Evolutionary conservation across 768 basidiomycete genomes (phyloP).

Genomic region (Coprinopsis cinerea): DNA sequence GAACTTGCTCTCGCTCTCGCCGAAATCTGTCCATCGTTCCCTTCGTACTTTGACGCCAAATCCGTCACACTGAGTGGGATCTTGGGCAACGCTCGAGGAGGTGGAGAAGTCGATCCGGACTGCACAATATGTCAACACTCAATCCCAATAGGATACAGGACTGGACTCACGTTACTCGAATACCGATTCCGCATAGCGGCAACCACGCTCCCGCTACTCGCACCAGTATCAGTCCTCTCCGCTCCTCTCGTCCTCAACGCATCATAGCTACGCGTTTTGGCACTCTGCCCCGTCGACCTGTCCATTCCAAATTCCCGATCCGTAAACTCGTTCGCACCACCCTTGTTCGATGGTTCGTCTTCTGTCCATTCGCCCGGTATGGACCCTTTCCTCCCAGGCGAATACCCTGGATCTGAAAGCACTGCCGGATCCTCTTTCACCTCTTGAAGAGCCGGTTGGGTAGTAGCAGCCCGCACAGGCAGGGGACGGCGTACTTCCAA

Average conservation of each 20-base stretch:
- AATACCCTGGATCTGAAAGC: too few species aligned
- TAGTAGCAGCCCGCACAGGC: neutral
- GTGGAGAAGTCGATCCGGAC: constrained; percentile 48
- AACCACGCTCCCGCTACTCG: constrained; percentile 53
- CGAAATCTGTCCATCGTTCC: constrained; percentile 35
- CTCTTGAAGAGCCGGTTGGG: neutral
- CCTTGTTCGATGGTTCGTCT: neutral
- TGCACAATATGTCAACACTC: constrained; percentile 18
- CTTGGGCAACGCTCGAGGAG: constrained; percentile 56
- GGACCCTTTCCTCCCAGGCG: neutral
- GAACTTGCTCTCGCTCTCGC: constrained; percentile 24
- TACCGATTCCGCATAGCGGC: constrained; percentile 67
- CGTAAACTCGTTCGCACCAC: neutral
- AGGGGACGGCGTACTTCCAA: too few species aligned
- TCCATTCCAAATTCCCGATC: constrained; percentile 1
- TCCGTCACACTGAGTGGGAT: constrained; percentile 58
- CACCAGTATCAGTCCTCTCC: constrained; percentile 49
- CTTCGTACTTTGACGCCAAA: constrained; percentile 58
- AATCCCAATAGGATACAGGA: constrained; percentile 2
- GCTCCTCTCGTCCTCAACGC: constrained; percentile 17
- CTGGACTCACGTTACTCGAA: constrained; percentile 38
- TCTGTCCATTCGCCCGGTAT: constrained; percentile 1
- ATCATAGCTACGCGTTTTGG: constrained; percentile 2
- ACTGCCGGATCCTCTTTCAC: neutral
- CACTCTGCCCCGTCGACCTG: neutral